A percentile compares a stretch with the other conserved stretches of the same genome.
Conservation (phyloP, 164 flowering plant genomes). For the Piper longum region DNA sequence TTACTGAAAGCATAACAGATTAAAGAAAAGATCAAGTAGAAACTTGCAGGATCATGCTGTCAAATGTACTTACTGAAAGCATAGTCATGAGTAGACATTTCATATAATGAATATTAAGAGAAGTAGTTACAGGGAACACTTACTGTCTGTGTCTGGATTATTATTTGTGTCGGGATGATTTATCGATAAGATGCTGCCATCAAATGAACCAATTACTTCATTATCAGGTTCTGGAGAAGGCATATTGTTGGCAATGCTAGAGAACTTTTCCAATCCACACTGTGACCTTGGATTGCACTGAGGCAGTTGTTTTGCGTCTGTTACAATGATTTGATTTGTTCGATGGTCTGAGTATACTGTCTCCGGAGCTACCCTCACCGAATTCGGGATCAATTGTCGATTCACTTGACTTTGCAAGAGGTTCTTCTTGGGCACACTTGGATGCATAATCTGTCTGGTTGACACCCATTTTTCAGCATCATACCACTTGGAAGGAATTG, state of each 20-base stretch:
- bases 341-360: constrained; percentile 26
- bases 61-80: not conserved
- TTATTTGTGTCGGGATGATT: constrained; percentile 24
- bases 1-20: not conserved
- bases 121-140: not conserved
- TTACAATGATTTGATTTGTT: constrained; percentile 9
- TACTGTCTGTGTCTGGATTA: constrained; percentile 35
- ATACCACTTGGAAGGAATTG: constrained; percentile 83
- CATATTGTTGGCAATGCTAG: constrained; percentile 17
- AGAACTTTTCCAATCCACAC: constrained; percentile 33
- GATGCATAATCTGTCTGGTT: constrained; percentile 32
- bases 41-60: not conserved
- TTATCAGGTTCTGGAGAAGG: constrained; percentile 14
- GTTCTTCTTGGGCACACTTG: constrained; percentile 29
- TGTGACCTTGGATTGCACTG: constrained; percentile 30
- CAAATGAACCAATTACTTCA: constrained; percentile 16
- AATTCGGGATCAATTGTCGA: constrained; percentile 22
- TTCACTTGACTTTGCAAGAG: constrained; percentile 20
- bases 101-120: too few species aligned
- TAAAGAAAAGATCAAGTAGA: too few species aligned
- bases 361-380: constrained; percentile 47
- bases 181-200: not conserved
- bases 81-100: too few species aligned
- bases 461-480: constrained; percentile 95
- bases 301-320: constrained; percentile 37